Conservation (phyloP, 768 basidiomycete genomes). For the Macrocybe gigantea region DNA sequence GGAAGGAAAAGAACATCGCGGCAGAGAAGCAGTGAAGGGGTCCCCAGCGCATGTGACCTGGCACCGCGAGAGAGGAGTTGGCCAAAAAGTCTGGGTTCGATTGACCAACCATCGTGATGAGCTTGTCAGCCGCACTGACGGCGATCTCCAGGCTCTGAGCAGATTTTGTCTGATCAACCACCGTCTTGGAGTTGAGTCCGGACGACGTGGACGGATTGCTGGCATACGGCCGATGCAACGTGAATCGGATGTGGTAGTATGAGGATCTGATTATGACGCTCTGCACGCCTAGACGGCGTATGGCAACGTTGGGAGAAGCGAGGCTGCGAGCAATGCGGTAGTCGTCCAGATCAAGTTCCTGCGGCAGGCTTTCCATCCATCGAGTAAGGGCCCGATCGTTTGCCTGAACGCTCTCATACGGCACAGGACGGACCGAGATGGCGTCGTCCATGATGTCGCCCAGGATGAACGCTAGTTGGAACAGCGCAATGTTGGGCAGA, state of each 20-base stretch:
- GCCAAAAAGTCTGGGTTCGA: constrained; percentile 72
- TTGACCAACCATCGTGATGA: constrained; percentile 73
- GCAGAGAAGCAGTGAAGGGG: constrained; percentile 83
- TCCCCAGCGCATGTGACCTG: constrained; percentile 80
- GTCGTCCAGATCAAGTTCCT: constrained; percentile 72
- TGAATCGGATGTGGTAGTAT: constrained; percentile 80
- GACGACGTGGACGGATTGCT: constrained; percentile 5
- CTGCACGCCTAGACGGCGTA: constrained; percentile 69
- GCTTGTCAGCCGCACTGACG: constrained; percentile 68
- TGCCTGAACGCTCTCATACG: constrained; percentile 65
- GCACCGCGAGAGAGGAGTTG: constrained; percentile 63
- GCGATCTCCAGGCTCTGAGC: constrained; percentile 68
- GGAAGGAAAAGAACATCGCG: constrained; percentile 90
- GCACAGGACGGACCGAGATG: constrained; percentile 72
- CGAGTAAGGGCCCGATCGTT: constrained; percentile 66
- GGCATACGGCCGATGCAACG: constrained; percentile 76
- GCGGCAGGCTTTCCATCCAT: constrained; percentile 75
- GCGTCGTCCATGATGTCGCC: constrained; percentile 86
- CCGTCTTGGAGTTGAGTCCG: constrained; percentile 18
- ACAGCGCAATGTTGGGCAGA: constrained; percentile 70
- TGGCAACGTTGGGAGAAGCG: constrained; percentile 52
- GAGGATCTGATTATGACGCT: constrained; percentile 75
- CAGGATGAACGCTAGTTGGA: constrained; percentile 70
- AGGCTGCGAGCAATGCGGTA: constrained; percentile 68
- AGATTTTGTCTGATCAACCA: constrained; percentile 35